These are phyloP conservation scores for Leersia perrieri DNA, from an alignment of 176 grass and related monocot genomes.

Conservation along the genomic window DNA sequence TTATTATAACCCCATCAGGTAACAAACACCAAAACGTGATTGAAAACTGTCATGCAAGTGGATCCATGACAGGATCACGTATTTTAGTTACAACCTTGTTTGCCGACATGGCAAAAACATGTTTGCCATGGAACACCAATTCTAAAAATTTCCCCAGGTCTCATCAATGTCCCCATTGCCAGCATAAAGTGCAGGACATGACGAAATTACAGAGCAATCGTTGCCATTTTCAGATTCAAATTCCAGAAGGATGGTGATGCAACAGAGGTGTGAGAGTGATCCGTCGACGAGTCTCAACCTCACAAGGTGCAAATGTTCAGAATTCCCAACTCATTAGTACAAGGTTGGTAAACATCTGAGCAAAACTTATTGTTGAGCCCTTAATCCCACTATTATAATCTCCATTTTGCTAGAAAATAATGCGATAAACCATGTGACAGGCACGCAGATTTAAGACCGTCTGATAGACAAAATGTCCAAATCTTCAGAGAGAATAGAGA, in stretches of 20 bases:
- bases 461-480: conserved; percentile 19
- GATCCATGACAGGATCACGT: conserved; percentile 18
- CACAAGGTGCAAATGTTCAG: neutral
- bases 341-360: neutral
- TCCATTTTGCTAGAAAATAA: conserved; percentile 4
- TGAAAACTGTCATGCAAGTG: conserved; percentile 38
- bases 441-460: conserved; percentile 13
- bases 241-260: conserved; percentile 17
- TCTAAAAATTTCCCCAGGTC: neutral
- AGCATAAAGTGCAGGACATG: neutral
- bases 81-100: conserved; percentile 26
- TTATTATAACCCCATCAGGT: neutral
- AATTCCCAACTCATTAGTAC: neutral
- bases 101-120: conserved; percentile 7
- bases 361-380: neutral
- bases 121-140: neutral
- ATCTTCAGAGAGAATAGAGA: neutral
- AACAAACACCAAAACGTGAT: conserved; percentile 41
- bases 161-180: conserved; percentile 15
- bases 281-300: neutral
- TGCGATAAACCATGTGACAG: neutral
- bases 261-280: neutral
- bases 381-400: neutral
- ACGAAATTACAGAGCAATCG: neutral
- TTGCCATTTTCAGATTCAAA: neutral